These are phyloP conservation scores for Diaporthe helianthi DNA, from an alignment of 2,329 filamentous ascomycete genomes.

Conservation along the genomic window DNA sequence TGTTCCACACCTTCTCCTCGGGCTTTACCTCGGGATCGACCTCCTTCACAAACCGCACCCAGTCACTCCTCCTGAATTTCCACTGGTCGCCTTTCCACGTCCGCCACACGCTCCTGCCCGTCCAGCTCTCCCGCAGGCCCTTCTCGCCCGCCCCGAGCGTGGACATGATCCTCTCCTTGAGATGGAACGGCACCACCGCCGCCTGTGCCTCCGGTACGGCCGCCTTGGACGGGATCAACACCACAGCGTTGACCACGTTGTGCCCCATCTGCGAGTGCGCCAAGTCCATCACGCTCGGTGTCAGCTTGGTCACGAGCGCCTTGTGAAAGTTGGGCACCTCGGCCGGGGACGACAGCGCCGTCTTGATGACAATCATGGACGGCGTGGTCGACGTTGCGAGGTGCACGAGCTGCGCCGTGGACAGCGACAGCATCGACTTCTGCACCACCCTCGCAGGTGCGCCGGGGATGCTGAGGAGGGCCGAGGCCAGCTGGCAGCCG, in stretches of 20 bases:
- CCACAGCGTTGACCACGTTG: slow-evolving; percentile 57
- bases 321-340: slow-evolving; percentile 63
- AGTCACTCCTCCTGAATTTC: slow-evolving; percentile 59
- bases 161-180: slow-evolving; percentile 63
- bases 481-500: slow-evolving; percentile 80
- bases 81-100: slow-evolving; percentile 65
- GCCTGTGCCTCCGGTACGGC: slow-evolving; percentile 43
- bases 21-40: slow-evolving; percentile 45
- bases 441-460: slow-evolving; percentile 74
- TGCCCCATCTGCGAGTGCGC: slow-evolving; percentile 59
- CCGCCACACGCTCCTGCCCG: slow-evolving; percentile 63
- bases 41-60: slow-evolving; percentile 65
- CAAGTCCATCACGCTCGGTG: slow-evolving; percentile 54
- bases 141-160: slow-evolving; percentile 56
- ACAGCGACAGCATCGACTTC: slow-evolving; percentile 69
- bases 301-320: slow-evolving; percentile 55
- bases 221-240: slow-evolving; percentile 57
- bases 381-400: slow-evolving; percentile 66
- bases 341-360: slow-evolving; percentile 56
- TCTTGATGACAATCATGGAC: slow-evolving; percentile 57
- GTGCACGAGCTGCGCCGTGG: slow-evolving; percentile 61
- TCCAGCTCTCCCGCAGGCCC: slow-evolving; percentile 59
- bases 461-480: slow-evolving; percentile 79
- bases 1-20: slow-evolving; percentile 32
- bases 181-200: slow-evolving; percentile 60